phyloP scores from a whole-genome alignment of 2,329 filamentous ascomycete species.

The Arthrobotrys sphaeroides region DNA sequence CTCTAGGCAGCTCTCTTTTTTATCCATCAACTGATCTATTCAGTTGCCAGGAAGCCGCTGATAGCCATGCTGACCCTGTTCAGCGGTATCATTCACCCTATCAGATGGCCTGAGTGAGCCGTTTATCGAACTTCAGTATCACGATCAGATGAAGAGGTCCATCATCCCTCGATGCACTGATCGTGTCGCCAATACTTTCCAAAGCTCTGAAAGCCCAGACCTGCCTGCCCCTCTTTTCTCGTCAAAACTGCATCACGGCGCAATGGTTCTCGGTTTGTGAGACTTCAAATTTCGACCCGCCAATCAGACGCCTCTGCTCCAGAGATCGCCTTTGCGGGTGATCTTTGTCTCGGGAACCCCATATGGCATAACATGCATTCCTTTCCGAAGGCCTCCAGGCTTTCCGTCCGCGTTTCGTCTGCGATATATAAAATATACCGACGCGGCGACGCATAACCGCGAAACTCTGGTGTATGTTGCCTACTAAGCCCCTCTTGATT shows the following conservation, averaged over 20 bases:
- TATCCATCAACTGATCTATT: conserved; percentile 40
- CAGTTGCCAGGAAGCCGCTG: conserved; percentile 50
- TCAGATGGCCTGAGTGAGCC: conserved; percentile 33
- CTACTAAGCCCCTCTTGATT: not conserved
- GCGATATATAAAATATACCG: not conserved
- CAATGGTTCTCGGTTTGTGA: conserved; percentile 29
- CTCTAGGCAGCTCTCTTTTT: conserved; percentile 52
- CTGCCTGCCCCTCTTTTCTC: conserved; percentile 37
- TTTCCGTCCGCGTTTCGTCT: conserved; percentile 27
- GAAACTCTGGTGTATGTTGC: conserved; percentile 18
- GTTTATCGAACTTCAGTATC: conserved; percentile 31
- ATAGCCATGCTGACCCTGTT: conserved; percentile 43
- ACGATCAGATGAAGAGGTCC: conserved; percentile 49
- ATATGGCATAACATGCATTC: conserved; percentile 39
- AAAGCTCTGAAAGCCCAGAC: conserved; percentile 11
- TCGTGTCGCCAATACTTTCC: conserved; percentile 23
- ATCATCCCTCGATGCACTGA: conserved; percentile 7
- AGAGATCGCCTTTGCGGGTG: conserved; percentile 32
- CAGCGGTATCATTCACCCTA: conserved; percentile 23
- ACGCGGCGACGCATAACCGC: not conserved
- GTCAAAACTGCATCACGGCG: conserved; percentile 3
- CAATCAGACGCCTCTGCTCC: conserved; percentile 19
- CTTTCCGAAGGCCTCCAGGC: conserved; percentile 18
- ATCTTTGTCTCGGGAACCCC: conserved; percentile 53
- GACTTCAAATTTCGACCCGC: conserved; percentile 14